These are phyloP conservation scores for Xylaria acuta DNA, from an alignment of 495 filamentous ascomycete genomes.

Conservation along the genomic window DNA sequence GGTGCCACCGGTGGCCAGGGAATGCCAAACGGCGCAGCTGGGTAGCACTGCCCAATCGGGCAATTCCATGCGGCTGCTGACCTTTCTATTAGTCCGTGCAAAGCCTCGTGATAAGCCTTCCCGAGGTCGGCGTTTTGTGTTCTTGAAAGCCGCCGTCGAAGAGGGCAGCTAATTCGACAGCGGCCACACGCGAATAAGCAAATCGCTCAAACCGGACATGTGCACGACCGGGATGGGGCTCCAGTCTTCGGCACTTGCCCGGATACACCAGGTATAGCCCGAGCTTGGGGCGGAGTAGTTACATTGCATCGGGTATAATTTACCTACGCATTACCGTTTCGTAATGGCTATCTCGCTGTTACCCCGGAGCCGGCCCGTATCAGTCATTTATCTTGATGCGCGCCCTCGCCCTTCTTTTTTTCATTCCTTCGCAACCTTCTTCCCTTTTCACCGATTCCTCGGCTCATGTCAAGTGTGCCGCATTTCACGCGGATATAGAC, in stretches of 20 bases:
- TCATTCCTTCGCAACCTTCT: not conserved
- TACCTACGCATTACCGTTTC: not conserved
- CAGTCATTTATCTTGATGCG: not conserved
- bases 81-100: constrained; percentile 22
- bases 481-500: not conserved
- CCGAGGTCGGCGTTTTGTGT: constrained; percentile 21
- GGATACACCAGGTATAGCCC: constrained; percentile 10
- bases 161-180: constrained; percentile 7
- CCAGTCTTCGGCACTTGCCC: constrained; percentile 15
- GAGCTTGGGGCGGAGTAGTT: constrained; percentile 7
- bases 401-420: not conserved
- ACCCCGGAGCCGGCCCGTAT: not conserved
- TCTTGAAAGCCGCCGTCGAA: not conserved
- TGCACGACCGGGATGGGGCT: not conserved
- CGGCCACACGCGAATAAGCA: not conserved
- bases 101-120: constrained; percentile 14
- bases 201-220: not conserved
- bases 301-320: constrained; percentile 19
- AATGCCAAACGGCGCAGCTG: not conserved
- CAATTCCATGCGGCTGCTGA: constrained; percentile 22
- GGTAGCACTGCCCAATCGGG: constrained; percentile 15
- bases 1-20: not conserved
- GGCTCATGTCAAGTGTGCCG: not conserved
- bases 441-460: not conserved
- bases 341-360: not conserved